A percentile compares a stretch with the other conserved stretches of the same genome.
These are phyloP conservation scores for Leccinellum luteum DNA, from an alignment of 768 basidiomycete genomes.

Conservation along the genomic window DNA sequence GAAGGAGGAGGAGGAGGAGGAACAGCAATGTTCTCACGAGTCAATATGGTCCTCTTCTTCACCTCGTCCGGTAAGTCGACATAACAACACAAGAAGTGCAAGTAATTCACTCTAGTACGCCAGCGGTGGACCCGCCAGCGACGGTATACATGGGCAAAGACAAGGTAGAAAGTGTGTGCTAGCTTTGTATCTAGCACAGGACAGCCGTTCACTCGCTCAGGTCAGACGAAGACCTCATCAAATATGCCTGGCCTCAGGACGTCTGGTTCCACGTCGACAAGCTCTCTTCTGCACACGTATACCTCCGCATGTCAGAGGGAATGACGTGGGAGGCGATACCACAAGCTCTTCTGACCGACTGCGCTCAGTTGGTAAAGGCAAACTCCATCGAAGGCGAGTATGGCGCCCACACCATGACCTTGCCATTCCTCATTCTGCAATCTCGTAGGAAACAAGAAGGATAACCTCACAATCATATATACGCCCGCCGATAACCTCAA, in stretches of 20 bases:
- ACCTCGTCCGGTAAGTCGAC: slow-evolving; percentile 44
- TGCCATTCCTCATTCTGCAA: not conserved
- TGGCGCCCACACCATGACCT: not conserved
- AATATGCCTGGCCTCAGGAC: slow-evolving; percentile 86
- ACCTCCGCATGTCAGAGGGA: slow-evolving; percentile 81
- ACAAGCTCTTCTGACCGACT: slow-evolving; percentile 71
- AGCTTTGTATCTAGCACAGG: not conserved
- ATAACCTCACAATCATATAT: slow-evolving; percentile 89
- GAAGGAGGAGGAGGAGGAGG: not conserved
- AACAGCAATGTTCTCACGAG: not conserved
- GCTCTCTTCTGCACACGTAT: slow-evolving; percentile 94
- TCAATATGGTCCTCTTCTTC: slow-evolving; percentile 62
- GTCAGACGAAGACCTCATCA: slow-evolving; percentile 92
- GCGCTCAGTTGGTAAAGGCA: slow-evolving; percentile 94
- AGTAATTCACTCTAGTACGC: not conserved
- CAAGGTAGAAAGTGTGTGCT: slow-evolving; percentile 85
- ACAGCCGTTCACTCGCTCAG: slow-evolving; percentile 20
- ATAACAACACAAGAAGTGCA: not conserved
- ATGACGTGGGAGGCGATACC: slow-evolving; percentile 92
- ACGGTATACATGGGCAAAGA: slow-evolving; percentile 94
- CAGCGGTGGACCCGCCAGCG: slow-evolving; percentile 62
- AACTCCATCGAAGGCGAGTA: slow-evolving; percentile 86
- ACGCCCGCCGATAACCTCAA: slow-evolving; percentile 92
- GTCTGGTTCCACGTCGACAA: slow-evolving; percentile 98
- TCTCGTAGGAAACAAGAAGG: slow-evolving; percentile 86